Conservation (phyloP, 1,284 basidiomycete species). For the Ganoderma sp. region DNA sequence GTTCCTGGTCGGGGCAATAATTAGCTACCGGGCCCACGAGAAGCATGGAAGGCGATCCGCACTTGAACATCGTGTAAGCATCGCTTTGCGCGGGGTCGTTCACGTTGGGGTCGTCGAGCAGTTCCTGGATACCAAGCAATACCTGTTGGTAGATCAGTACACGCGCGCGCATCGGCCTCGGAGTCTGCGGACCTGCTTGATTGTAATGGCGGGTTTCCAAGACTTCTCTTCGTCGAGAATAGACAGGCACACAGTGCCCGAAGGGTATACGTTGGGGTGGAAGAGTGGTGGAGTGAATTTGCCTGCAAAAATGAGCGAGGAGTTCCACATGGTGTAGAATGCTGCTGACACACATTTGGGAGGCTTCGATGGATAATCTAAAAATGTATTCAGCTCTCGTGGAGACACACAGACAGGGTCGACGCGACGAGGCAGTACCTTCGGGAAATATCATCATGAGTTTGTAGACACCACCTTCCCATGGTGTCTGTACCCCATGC, state of each 20-base stretch:
- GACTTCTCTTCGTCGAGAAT: constrained; percentile 99
- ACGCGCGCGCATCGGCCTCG: background rate
- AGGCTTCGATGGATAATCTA: constrained; percentile 95
- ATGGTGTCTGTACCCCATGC: constrained; percentile 76
- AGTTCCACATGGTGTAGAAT: constrained; percentile 17
- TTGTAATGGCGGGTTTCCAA: constrained; percentile 99
- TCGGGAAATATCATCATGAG: constrained; percentile 94
- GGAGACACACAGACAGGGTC: constrained; percentile 24
- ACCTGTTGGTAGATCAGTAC: constrained; percentile 61
- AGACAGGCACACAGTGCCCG: constrained; percentile 97
- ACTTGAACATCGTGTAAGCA: constrained; percentile 98
- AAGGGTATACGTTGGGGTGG: constrained; percentile 99
- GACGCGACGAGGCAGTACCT: constrained; percentile 54
- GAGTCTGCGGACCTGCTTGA: constrained; percentile 82
- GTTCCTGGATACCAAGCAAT: constrained; percentile 92
- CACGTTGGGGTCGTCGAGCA: constrained; percentile 93
- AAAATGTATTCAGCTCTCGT: constrained; percentile 25
- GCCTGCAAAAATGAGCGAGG: constrained; percentile 56
- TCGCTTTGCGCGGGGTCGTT: constrained; percentile 96
- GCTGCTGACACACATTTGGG: constrained; percentile 78
- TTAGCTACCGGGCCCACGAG: constrained; percentile 9
- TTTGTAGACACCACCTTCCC: constrained; percentile 96
- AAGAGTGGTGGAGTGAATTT: constrained; percentile 97
- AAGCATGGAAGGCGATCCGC: constrained; percentile 41
- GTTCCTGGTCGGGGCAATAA: constrained; percentile 59